Base-by-base conservation (phyloP, 805 yeast species). In the Torulaspora maleeae region DNA sequence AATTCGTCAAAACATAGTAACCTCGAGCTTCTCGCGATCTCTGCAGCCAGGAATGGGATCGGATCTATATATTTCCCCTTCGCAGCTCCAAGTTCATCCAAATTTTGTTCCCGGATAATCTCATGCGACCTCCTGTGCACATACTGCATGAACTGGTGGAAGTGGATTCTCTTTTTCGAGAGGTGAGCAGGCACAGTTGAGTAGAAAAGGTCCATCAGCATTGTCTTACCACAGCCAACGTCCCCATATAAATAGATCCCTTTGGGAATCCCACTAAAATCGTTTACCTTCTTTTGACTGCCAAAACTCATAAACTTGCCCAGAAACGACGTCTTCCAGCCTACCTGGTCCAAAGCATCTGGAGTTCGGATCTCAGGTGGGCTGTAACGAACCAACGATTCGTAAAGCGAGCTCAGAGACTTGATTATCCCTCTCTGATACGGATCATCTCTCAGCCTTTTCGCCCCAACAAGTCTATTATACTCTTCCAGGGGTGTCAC, bases 141-240 rank as follows among this genome's bases (percentile, higher is more conserved):
- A 55, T 80, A 78, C 63, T 93, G 98, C 97, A 93, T 93, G 65
- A 93, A 93, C 55, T 89, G 95, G 66, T 93, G 99, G 73, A 93
- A 93, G 66, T 93, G 99, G 38, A 91, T 73, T 52, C 99, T 75
- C 55, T 73, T 76, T 59, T 89, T 88, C 10, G 91, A 76, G 47
- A 93, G 70, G 60, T 84, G 86, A 0, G 66, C 41, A 0, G 98
- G 97, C 13, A 91, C 76, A 0, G 96, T 87, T 16, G 78, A 72
- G 67, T 90, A 93, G 59, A 93, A 93, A 53, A 93, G 72, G 66
- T 93, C 98, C 98, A 93, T 91, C 49, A 93, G 72, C 97, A 93
- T 91, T 6, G 99, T 93, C 62, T 93, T 91, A 3, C 99, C 99
- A 66, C 98, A 90, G 1, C 99, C 99, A 35, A 93, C 99, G 64